phyloP scores from a whole-genome alignment of 2,329 filamentous ascomycete species.

The Aspergillus oerlinghausenensis region DNA sequence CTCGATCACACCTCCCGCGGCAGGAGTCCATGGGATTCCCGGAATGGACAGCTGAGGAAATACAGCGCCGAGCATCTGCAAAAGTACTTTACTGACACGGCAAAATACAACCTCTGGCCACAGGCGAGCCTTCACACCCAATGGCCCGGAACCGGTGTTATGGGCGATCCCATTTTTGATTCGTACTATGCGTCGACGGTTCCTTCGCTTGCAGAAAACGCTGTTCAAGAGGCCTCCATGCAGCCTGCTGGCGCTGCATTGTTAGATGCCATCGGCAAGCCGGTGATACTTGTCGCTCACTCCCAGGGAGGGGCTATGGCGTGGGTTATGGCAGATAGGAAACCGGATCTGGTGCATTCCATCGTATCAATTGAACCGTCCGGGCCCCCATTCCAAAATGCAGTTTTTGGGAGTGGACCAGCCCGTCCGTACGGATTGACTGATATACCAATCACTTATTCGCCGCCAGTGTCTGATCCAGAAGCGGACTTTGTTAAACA shows the following conservation, averaged over 20 bases:
- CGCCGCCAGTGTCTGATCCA: constrained; percentile 8
- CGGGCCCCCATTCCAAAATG: constrained; percentile 41
- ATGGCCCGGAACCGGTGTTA: constrained; percentile 35
- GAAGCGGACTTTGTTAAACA: constrained; percentile 10
- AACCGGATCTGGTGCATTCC: constrained; percentile 45
- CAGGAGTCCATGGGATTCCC: constrained; percentile 23
- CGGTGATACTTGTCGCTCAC: constrained; percentile 40
- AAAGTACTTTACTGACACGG: constrained; percentile 30
- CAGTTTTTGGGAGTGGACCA: constrained; percentile 8
- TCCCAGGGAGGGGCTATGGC: constrained; percentile 46
- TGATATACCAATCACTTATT: constrained; percentile 14
- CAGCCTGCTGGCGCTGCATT: constrained; percentile 17
- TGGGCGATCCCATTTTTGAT: constrained; percentile 27
- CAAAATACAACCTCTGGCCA: constrained; percentile 28
- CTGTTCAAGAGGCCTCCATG: constrained; percentile 14
- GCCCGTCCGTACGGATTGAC: constrained; percentile 18
- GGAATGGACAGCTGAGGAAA: constrained; percentile 13
- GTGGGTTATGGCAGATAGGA: constrained; percentile 48
- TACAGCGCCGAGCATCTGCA: constrained; percentile 23
- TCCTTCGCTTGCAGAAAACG: constrained; percentile 12
- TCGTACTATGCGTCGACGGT: constrained; percentile 21
- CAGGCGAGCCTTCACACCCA: constrained; percentile 37
- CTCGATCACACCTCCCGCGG: constrained; percentile 38
- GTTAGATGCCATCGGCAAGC: constrained; percentile 19
- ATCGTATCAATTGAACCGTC: constrained; percentile 51